A percentile compares a stretch with the other conserved stretches of the same genome.
Evolutionary conservation across 306 rosid species (phyloP).

Genomic region (Dalbergia cultrata): DNA sequence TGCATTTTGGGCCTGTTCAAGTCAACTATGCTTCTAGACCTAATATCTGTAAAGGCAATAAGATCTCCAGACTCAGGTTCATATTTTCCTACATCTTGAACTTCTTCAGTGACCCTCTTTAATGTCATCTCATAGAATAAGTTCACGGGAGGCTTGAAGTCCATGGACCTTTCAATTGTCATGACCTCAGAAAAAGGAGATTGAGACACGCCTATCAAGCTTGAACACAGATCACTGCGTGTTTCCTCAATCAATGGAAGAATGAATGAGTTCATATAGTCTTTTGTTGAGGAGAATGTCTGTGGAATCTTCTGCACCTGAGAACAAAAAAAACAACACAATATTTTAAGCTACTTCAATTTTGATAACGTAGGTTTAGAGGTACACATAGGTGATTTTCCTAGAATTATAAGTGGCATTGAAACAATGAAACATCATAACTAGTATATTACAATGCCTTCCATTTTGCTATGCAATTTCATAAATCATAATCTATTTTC

Average conservation of each 20-base stretch:
- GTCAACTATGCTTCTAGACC: slow-evolving; percentile 54
- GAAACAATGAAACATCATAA: neutral
- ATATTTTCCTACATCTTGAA: slow-evolving; percentile 34
- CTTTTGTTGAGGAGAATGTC: slow-evolving; percentile 44
- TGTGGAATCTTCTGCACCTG: slow-evolving; percentile 63
- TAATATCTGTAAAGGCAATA: slow-evolving; percentile 58
- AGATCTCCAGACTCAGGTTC: slow-evolving; percentile 61
- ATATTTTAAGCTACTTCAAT: slow-evolving; percentile 10
- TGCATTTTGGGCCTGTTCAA: slow-evolving; percentile 39
- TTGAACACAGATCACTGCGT: slow-evolving; percentile 56
- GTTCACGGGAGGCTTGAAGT: slow-evolving; percentile 31
- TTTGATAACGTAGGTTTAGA: neutral
- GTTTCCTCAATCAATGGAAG: slow-evolving; percentile 66
- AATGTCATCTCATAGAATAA: slow-evolving; percentile 41
- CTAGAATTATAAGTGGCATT: neutral
- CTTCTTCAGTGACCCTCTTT: neutral
- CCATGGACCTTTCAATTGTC: neutral
- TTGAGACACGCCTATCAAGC: slow-evolving; percentile 35
- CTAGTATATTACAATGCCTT: neutral
- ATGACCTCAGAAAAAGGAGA: slow-evolving; percentile 50
- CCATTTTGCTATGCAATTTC: neutral
- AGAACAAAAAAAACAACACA: neutral
- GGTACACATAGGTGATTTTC: neutral
- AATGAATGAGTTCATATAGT: slow-evolving; percentile 58
- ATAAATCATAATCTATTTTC: neutral